Evolutionary conservation across 164 flowering plant genomes (phyloP), one percentile per base, ranked within the genome.

Genomic region (Kingdonia uniflora): DNA sequence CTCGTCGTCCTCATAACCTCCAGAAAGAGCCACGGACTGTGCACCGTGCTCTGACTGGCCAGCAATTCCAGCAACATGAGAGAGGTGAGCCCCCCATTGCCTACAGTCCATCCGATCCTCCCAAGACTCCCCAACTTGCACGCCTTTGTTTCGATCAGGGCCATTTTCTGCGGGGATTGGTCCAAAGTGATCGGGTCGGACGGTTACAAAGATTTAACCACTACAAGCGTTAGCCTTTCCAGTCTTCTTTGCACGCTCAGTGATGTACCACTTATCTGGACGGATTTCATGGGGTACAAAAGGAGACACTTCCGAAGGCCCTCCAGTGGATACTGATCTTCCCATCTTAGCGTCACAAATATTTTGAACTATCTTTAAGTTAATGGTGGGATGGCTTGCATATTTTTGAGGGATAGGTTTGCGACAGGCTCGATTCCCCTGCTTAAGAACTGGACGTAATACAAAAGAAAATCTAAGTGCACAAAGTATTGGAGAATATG

Each of bases 141-240:
- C 84, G 24, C 98, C 98, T 53, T 60, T 84, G 2, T 74, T 75
- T 67, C 85, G 76, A 1, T 1, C 69, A 0, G 96, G 98, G 54
- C 87, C 98, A 63, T 82, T 66, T 55, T 85, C 95, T 0, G 96
- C 90, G 2, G 62, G 60, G 42, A 91, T 91, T 5, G 96, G 98
- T 7, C 95, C 98, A 71, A 91, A 86, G 64, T 80, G 81, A 48
- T 91, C 96, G 15, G 67, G 65, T 0, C 92, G 76, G 11, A 70
- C 56, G 0, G 85, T 85, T n/a, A 91, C 92, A 73, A 87, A 85
- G 6, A 87, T 77, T 66, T 77, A 87, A 10, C 98, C 98, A 64
- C 98, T 76, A 2, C 68, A 51, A n/a, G 96, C 98, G 75, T 87
- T 91, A 2, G 96, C 83, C 62, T 75, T 79, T 5, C 98, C 98